phyloP scores from a whole-genome alignment of 108 stramenopile species.

The Pseudonitzschia multiseries region DNA sequence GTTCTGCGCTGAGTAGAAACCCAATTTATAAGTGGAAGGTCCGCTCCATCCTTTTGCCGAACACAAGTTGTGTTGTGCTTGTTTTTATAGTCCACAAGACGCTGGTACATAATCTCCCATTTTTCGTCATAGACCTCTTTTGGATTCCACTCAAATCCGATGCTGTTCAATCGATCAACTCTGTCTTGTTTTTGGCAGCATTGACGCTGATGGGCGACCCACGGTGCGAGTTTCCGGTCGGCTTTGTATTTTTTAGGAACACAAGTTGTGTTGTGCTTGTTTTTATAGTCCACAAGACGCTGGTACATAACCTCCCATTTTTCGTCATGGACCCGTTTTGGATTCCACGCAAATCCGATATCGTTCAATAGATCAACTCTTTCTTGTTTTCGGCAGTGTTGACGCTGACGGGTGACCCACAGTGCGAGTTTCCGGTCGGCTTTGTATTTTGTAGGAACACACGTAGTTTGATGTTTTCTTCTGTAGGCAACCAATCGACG shows the following conservation, averaged over 20 bases:
- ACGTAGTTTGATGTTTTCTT: background rate
- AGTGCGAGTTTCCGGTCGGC: conserved; percentile 3
- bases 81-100: background rate
- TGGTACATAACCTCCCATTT: conserved; percentile 10
- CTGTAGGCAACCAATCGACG: background rate
- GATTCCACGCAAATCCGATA: conserved; percentile 12
- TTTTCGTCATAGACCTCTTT: background rate
- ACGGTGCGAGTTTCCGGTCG: conserved; percentile 2
- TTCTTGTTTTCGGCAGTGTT: background rate
- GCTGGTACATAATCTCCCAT: conserved; percentile 5
- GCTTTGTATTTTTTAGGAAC: background rate
- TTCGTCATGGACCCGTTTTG: background rate
- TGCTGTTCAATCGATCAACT: background rate
- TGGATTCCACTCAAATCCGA: conserved; percentile 11
- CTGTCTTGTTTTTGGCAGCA: background rate
- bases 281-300: background rate
- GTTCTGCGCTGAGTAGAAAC: background rate
- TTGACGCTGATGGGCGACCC: background rate
- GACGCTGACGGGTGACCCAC: conserved; percentile 4
- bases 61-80: background rate
- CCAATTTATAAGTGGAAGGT: background rate
- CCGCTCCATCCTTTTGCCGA: background rate
- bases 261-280: background rate
- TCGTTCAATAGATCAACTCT: conserved; percentile 1
- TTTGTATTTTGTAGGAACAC: background rate